Evolutionary conservation across 2,329 filamentous ascomycete species (phyloP).

Genomic region (Cryphonectria naterciae): DNA sequence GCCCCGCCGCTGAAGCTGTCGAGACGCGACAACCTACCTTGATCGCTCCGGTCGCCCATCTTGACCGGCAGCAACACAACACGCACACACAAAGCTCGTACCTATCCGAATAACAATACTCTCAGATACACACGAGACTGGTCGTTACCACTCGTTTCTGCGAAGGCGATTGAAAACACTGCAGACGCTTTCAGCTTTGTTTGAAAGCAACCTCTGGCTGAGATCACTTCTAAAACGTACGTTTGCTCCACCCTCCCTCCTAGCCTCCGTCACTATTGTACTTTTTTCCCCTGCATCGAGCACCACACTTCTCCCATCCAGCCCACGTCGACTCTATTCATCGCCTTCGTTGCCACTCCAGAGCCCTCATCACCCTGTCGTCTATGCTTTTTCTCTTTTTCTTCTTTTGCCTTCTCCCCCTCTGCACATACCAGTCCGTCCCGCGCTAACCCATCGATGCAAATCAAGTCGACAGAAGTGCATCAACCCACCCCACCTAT

Average conservation of each 20-base stretch:
- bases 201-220: constrained; percentile 28
- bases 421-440: not conserved
- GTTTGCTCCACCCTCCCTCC: constrained; percentile 9
- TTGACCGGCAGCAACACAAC: constrained; percentile 17
- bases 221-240: constrained; percentile 32
- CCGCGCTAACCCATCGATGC: not conserved
- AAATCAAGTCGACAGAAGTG: constrained; percentile 28
- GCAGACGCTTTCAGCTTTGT: constrained; percentile 28
- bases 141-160: constrained; percentile 12
- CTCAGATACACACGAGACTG: constrained; percentile 4
- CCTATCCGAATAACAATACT: constrained; percentile 1
- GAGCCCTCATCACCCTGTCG: not conserved
- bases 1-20: constrained; percentile 30
- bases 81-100: not conserved
- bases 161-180: constrained; percentile 20
- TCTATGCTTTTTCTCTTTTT: not conserved
- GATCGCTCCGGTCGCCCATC: not conserved
- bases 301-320: not conserved
- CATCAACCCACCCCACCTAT: constrained; percentile 28
- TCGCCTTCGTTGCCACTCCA: constrained; percentile 15
- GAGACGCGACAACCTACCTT: constrained; percentile 24
- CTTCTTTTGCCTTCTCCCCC: not conserved
- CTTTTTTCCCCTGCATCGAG: constrained; percentile 1
- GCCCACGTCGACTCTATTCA: not conserved
- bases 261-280: constrained; percentile 11